Evolutionary conservation across 75 land plant species (phyloP), one percentile per base, ranked within the genome.

Genomic region (Picea glauca): DNA sequence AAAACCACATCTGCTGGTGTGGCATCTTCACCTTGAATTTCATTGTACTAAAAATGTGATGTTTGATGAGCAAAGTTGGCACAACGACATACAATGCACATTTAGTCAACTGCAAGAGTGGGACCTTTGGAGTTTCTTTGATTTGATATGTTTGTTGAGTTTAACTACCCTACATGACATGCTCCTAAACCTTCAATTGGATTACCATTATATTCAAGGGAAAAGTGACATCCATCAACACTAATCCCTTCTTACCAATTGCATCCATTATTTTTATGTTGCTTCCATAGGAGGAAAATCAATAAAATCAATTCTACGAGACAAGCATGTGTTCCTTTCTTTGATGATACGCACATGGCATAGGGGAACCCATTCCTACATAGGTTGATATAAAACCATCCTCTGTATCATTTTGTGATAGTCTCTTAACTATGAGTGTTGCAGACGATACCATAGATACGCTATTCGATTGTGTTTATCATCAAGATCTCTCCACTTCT

Each of bases 21-120:
- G 26, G 26, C 26, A 26, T 26, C 26, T 26, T 26, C 26, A 0
- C 26, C 26, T 26, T 26, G 26, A 26, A 26, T 26, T 26, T 26
- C 0, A 26, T 26, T 26, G 26, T 26, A 26, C 96, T 98, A 96
- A 80, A 98, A 98, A 82, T 98, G 95, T 18, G 91, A 86, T 26
- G 83, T 85, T 12, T 98, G 88, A 18, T 96, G 91, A 11, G 99
- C 96, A 92, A 98, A 98, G 86, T 98, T 98, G 33, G 91, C 86
- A 90, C 96, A 98, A n/a, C 99, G 94, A 90, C 99, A 98, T 12
- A 91, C 86, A 4, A 84, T 93, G 81, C 99, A 98, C 91, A 98
- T 93, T 98, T 98, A 97, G 77, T 97, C 99, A 76, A 87, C 88
- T 66, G 91, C 86, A 13, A 85, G 74, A 78, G 75, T 79, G 31